Evolutionary conservation across 225 moss, liverwort and hornwort species (phyloP).

Genomic region (Sphagnum contortum): DNA sequence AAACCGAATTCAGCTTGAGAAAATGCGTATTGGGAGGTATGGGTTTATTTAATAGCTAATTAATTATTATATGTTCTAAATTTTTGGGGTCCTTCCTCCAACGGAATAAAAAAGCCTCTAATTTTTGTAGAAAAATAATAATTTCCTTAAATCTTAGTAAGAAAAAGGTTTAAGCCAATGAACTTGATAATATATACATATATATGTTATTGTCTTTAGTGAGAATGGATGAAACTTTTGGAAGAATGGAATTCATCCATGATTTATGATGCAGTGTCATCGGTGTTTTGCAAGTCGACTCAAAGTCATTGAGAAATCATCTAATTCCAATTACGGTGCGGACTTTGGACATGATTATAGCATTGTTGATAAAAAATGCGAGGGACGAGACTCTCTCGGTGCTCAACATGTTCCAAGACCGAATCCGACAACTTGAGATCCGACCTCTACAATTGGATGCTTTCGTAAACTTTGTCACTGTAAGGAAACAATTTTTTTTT

Average conservation of each 20-base stretch:
- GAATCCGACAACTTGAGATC: conserved; percentile 51
- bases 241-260: too few species aligned
- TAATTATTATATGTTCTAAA: too few species aligned
- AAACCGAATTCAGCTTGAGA: conserved; percentile 79
- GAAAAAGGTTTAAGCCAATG: too few species aligned
- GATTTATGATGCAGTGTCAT: conserved; percentile 32
- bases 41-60: background rate
- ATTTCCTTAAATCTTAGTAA: too few species aligned
- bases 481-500: conserved; percentile 1
- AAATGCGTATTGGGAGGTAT: conserved; percentile 57
- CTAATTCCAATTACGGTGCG: conserved; percentile 59
- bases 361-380: conserved; percentile 51
- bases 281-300: conserved; percentile 79
- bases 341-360: conserved; percentile 50
- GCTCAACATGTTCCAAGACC: conserved; percentile 40
- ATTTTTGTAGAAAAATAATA: too few species aligned
- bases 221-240: too few species aligned
- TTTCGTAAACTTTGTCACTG: conserved; percentile 55
- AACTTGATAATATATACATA: too few species aligned
- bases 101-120: too few species aligned
- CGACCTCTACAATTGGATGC: conserved; percentile 59
- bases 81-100: too few species aligned
- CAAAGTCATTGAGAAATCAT: conserved; percentile 60
- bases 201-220: too few species aligned
- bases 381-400: conserved; percentile 49